These are phyloP conservation scores for Scenedesmus sp. DNA, from an alignment of 163 green algal genomes.

Conservation along the genomic window DNA sequence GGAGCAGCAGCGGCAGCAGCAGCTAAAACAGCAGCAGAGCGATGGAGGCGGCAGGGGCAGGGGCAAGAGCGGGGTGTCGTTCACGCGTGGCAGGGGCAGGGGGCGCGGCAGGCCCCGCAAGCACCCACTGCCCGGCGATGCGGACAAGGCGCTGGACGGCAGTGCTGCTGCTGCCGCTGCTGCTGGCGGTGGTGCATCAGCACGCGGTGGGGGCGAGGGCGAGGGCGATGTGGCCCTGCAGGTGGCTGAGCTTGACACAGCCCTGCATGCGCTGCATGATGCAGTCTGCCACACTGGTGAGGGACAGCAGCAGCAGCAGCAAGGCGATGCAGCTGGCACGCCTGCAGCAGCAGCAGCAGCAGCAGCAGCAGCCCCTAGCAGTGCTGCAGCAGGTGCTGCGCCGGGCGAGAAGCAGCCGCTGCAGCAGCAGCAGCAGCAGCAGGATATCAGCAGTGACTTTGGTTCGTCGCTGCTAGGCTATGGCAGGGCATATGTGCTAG, in stretches of 20 bases:
- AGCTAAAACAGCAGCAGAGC: conserved; percentile 37
- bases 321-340: neutral
- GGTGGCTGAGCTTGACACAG: conserved; percentile 49
- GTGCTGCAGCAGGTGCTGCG: neutral
- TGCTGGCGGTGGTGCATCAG: neutral
- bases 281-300: neutral
- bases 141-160: neutral
- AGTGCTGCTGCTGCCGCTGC: neutral
- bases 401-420: neutral
- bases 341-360: conserved; percentile 29
- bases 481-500: conserved; percentile 16
- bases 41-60: neutral
- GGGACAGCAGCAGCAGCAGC: conserved; percentile 29
- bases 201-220: neutral
- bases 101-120: neutral
- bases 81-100: conserved; percentile 4
- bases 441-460: conserved; percentile 35
- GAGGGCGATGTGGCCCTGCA: conserved; percentile 42
- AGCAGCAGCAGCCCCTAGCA: neutral
- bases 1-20: conserved; percentile 21
- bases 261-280: conserved; percentile 38
- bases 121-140: neutral
- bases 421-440: conserved; percentile 22
- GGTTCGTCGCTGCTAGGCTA: conserved; percentile 44
- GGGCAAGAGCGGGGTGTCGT: neutral